phyloP scores from a whole-genome alignment of 805 yeast species.

The Kazachstania kunashirensis region DNA sequence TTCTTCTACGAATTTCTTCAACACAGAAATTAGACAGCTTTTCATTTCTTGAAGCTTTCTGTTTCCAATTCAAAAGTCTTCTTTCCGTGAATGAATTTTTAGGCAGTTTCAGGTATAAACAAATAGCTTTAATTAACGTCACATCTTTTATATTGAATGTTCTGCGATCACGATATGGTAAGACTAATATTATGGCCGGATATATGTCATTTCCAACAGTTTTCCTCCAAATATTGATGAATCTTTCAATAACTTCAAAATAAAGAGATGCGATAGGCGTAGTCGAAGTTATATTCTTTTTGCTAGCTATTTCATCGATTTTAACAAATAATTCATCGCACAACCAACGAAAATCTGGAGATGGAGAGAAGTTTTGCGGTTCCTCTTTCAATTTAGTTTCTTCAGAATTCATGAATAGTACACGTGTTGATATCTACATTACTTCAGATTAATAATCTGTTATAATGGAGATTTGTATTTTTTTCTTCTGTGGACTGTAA shows the following conservation, averaged over 20 bases:
- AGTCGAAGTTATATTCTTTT: slow-evolving; percentile 6
- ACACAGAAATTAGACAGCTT: slow-evolving; percentile 41
- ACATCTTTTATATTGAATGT: slow-evolving; percentile 56
- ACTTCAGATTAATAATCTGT: too few species aligned
- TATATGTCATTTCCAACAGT: slow-evolving; percentile 54
- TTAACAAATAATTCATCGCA: slow-evolving; percentile 28
- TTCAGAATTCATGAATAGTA: not conserved
- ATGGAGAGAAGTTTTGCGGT: slow-evolving; percentile 26
- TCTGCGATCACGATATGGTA: slow-evolving; percentile 57
- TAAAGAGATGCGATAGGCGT: slow-evolving; percentile 18
- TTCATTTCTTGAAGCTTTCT: slow-evolving; percentile 29
- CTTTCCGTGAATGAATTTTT: slow-evolving; percentile 52
- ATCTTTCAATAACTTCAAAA: slow-evolving; percentile 29
- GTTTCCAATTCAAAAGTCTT: slow-evolving; percentile 40
- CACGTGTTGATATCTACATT: too few species aligned
- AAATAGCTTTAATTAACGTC: slow-evolving; percentile 42
- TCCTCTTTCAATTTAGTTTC: not conserved
- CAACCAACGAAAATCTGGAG: slow-evolving; percentile 33
- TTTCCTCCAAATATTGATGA: slow-evolving; percentile 42
- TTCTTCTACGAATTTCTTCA: slow-evolving; percentile 36
- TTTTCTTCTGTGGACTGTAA: too few species aligned
- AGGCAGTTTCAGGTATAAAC: slow-evolving; percentile 48
- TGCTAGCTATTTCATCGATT: slow-evolving; percentile 15
- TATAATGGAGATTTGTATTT: too few species aligned
- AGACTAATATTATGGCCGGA: slow-evolving; percentile 52